Evolutionary conservation across 1,284 basidiomycete species (phyloP), one percentile per base, ranked within the genome.

Genomic region (Chalciporus piperatoides): DNA sequence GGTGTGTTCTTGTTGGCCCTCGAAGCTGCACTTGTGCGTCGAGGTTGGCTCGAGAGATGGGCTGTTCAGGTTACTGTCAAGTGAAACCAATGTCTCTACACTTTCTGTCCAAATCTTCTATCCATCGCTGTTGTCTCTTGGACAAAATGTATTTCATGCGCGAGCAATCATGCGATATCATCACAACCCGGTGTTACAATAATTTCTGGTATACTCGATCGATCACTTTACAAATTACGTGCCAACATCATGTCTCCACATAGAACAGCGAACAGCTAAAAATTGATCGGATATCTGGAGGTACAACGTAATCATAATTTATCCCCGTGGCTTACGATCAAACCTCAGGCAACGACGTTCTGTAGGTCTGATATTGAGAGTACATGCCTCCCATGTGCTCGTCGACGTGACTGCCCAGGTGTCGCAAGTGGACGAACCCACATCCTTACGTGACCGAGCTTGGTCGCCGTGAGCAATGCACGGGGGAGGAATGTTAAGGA

Each of bases 371-470:
- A 68, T 53, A 67, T 56, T 5, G 68, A 70, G 38, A 64, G 45
- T 3, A 51, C 54, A 30, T 69, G 67, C n/a, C 62, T 68, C 15
- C 53, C 59, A 30, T 70, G 64, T 19, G 54, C 52, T 44, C 66
- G 64, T 37, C 62, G 62, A 43, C 62, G 65, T 2, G 60, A 37
- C 33, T 53, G 56, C 3, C 57, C 61, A n/a, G 57, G 52, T 12
- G 68, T 65, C 3, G 79, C 77, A 40, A 90, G 73, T 10, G 92
- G 92, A 40, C 91, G 74, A 30, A 90, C 79, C 90, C 92, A 96
- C 49, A 92, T 74, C 66, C 86, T 91, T 59, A 92, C 79, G 48
- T 81, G 75, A 0, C 90, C 90, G 1, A 71, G 68, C 61, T 85
- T 84, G 1, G 82, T 84, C 23, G 86, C 78, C 0, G 91, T 93